Conservation (phyloP, 2,329 filamentous ascomycete genomes). For the Claviceps sp. region DNA sequence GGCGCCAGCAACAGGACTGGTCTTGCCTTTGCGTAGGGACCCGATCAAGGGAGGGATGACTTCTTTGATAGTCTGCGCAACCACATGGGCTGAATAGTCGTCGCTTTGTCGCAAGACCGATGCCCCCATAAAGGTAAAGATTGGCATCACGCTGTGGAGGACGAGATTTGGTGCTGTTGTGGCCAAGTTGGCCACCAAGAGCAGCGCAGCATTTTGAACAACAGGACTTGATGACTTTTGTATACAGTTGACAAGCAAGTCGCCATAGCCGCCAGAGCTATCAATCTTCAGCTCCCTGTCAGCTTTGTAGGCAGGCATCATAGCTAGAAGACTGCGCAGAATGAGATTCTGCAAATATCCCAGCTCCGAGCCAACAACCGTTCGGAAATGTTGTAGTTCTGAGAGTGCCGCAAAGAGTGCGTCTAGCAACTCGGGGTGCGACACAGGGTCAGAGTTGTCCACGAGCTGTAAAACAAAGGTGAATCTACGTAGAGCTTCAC, state of each 20-base stretch:
- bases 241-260: slow-evolving; percentile 87
- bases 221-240: slow-evolving; percentile 84
- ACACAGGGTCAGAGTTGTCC: slow-evolving; percentile 62
- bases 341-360: slow-evolving; percentile 83
- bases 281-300: slow-evolving; percentile 54
- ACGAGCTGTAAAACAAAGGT: slow-evolving; percentile 83
- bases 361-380: slow-evolving; percentile 70
- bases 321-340: slow-evolving; percentile 66
- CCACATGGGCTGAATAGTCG: slow-evolving; percentile 92
- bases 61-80: slow-evolving; percentile 86
- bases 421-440: slow-evolving; percentile 63
- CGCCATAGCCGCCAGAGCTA: slow-evolving; percentile 67
- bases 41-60: slow-evolving; percentile 85
- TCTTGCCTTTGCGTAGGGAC: slow-evolving; percentile 69
- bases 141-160: slow-evolving; percentile 94
- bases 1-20: slow-evolving; percentile 65
- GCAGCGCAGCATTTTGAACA: slow-evolving; percentile 81
- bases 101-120: slow-evolving; percentile 86
- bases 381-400: slow-evolving; percentile 73
- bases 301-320: slow-evolving; percentile 63
- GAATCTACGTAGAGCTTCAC: slow-evolving; percentile 56
- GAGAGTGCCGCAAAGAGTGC: slow-evolving; percentile 74
- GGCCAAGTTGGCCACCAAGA: slow-evolving; percentile 77
- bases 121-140: slow-evolving; percentile 95
- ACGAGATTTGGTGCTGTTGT: slow-evolving; percentile 82